A percentile compares a stretch with the other conserved stretches of the same genome.
Conservation (phyloP, 2,329 filamentous ascomycete genomes). For the Sporothrix pseudoabietina region DNA sequence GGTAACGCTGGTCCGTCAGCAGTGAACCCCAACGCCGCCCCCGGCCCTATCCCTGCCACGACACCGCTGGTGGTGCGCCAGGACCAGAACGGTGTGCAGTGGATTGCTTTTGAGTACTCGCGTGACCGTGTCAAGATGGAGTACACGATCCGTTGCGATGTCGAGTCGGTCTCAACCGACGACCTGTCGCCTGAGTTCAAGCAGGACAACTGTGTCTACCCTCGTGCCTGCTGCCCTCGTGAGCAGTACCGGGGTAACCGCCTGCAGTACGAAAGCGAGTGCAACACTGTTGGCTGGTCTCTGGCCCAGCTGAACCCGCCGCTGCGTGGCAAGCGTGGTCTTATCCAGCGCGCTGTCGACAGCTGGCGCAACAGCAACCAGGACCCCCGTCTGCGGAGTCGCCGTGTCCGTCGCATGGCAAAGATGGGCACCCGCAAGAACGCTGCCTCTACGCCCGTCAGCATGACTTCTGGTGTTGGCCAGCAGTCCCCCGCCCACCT, state of each 20-base stretch:
- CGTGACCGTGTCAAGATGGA: constrained; percentile 98
- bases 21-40: constrained; percentile 84
- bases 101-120: constrained; percentile 98
- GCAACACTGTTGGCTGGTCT: constrained; percentile 99
- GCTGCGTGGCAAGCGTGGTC: constrained; percentile 85
- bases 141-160: constrained; percentile 97
- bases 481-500: constrained; percentile 33
- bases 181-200: constrained; percentile 86
- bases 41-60: constrained; percentile 93
- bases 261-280: constrained; percentile 95
- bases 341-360: constrained; percentile 96
- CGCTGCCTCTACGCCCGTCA: constrained; percentile 52
- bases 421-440: constrained; percentile 88
- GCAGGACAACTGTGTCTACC: constrained; percentile 97
- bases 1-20: constrained; percentile 36
- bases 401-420: constrained; percentile 89
- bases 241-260: constrained; percentile 96
- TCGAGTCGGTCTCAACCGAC: constrained; percentile 93
- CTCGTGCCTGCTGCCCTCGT: constrained; percentile 89
- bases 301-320: constrained; percentile 89
- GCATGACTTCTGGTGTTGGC: constrained; percentile 36
- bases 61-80: constrained; percentile 92
- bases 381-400: constrained; percentile 85
- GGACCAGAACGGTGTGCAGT: constrained; percentile 95
- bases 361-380: constrained; percentile 99